A percentile compares a stretch with the other conserved stretches of the same genome.
These are phyloP conservation scores for Coemansia sp. DNA, from an alignment of 192 early-diverging fungal species.

Conservation along the genomic window DNA sequence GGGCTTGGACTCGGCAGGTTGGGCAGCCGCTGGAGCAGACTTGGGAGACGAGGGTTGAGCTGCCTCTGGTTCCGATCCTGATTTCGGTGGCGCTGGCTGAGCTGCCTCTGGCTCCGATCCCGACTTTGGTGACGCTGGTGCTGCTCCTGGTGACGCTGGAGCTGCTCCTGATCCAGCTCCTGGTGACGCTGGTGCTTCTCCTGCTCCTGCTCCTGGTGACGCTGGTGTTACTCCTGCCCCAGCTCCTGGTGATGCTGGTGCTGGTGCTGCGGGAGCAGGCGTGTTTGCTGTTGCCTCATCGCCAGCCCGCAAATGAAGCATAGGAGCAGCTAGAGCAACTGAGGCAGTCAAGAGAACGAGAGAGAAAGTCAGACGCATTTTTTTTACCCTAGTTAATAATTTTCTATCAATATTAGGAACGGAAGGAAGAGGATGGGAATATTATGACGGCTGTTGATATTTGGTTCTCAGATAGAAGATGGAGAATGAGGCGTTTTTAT, in stretches of 20 bases:
- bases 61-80: too few species aligned
- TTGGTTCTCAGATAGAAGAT: not conserved
- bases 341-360: slow-evolving; percentile 8
- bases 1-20: not conserved
- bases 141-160: not conserved
- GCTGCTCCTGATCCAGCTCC: not conserved
- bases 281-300: not conserved
- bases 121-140: too few species aligned
- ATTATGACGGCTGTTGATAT: not conserved
- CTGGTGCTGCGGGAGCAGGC: not conserved
- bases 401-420: not conserved
- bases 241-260: too few species aligned
- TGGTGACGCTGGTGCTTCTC: not conserved
- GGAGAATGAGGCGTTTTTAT: slow-evolving; percentile 2
- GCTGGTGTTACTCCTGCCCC: not conserved
- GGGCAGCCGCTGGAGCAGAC: not conserved
- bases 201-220: too few species aligned
- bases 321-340: slow-evolving; percentile 13
- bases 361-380: slow-evolving; percentile 15
- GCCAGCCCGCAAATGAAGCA: slow-evolving; percentile 2
- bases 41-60: too few species aligned
- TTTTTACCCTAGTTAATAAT: not conserved
- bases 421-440: not conserved
- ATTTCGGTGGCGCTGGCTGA: too few species aligned
- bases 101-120: too few species aligned